Conservation (phyloP, 306 rosid species). For the Vigna mungo region DNA sequence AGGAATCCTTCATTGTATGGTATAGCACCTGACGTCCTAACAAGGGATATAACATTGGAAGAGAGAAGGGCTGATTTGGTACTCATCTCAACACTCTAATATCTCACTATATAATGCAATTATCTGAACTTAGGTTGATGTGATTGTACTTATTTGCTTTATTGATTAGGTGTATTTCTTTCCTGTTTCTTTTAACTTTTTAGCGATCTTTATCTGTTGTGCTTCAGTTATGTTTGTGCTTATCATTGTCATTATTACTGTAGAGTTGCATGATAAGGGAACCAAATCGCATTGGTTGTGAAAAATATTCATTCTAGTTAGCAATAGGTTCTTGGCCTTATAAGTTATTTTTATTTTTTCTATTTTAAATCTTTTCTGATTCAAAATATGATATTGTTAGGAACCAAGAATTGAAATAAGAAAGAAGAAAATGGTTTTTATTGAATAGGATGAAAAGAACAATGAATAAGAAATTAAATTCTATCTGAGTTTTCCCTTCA, state of each 20-base stretch:
- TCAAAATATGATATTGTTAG: neutral
- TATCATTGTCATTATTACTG: neutral
- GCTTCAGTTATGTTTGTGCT: neutral
- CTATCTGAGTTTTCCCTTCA: too few species aligned
- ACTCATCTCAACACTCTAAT: constrained; percentile 30
- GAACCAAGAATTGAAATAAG: too few species aligned
- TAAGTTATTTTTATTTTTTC: neutral
- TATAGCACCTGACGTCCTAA: constrained; percentile 71
- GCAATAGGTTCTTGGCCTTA: neutral
- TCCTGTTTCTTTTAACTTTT: neutral
- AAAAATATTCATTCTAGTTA: neutral
- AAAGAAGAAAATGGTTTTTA: too few species aligned
- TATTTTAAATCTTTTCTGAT: constrained; percentile 11
- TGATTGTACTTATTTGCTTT: constrained; percentile 6
- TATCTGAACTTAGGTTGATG: neutral
- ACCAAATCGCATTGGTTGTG: neutral
- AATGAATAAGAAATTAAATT: too few species aligned
- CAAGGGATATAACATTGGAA: constrained; percentile 76
- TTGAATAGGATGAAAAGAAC: too few species aligned
- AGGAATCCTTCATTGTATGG: constrained; percentile 88
- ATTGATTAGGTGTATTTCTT: neutral
- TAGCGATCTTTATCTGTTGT: neutral
- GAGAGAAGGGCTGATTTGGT: constrained; percentile 96
- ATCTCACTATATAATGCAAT: constrained; percentile 3
- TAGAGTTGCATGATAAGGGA: constrained; percentile 21